A percentile compares a stretch with the other conserved stretches of the same genome.
Conservation (phyloP, 331 rosid genomes). For the Pyracantha coccinea region DNA sequence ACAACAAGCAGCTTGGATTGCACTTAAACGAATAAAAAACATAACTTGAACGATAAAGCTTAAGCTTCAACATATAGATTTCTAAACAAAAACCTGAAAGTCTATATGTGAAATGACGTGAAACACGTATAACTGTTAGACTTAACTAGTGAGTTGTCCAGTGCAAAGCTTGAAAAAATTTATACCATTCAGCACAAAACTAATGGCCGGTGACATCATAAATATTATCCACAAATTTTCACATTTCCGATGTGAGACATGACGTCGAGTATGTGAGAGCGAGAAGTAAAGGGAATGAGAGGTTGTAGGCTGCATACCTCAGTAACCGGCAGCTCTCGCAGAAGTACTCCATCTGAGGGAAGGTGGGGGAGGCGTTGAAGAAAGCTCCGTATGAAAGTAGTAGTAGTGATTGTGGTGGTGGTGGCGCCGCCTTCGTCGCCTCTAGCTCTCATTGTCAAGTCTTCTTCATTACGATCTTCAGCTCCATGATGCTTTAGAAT, state of each 20-base stretch:
- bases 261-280: background rate
- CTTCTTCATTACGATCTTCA: conserved; percentile 29
- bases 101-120: background rate
- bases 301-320: conserved; percentile 17
- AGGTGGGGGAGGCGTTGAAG: conserved; percentile 26
- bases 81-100: too few species aligned
- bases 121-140: background rate
- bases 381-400: conserved; percentile 22
- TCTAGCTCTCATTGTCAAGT: conserved; percentile 27
- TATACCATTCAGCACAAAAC: too few species aligned
- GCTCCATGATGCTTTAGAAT: conserved; percentile 24
- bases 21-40: background rate
- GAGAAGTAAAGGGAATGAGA: background rate
- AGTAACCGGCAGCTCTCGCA: conserved; percentile 19
- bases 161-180: too few species aligned
- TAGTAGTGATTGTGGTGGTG: background rate
- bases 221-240: too few species aligned
- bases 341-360: conserved; percentile 12
- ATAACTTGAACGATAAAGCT: background rate
- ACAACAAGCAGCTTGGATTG: too few species aligned
- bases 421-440: conserved; percentile 15
- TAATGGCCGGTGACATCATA: too few species aligned
- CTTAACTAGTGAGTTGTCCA: background rate
- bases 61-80: background rate
- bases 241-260: too few species aligned